A percentile compares a stretch with the other conserved stretches of the same genome.
These are phyloP conservation scores for Teunomyces barrocoloradensis DNA, from an alignment of 805 yeast genomes.

Conservation along the genomic window DNA sequence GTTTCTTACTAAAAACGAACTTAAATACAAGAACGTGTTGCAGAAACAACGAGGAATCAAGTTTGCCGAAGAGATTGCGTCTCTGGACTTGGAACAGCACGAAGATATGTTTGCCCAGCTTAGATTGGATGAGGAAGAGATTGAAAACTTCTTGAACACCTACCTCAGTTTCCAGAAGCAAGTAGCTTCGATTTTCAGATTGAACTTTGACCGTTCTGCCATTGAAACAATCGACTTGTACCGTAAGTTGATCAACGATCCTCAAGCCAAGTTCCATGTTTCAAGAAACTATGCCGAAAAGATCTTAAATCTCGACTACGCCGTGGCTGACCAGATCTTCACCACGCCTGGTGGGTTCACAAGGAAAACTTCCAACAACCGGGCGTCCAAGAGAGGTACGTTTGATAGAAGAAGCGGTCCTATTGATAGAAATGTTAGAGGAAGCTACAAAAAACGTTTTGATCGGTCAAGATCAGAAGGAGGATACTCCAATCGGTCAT, in stretches of 20 bases:
- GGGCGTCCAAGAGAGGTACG: constrained; percentile 8
- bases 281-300: constrained; percentile 8
- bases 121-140: constrained; percentile 17
- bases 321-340: constrained; percentile 15
- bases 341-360: constrained; percentile 27
- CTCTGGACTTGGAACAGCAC: constrained; percentile 36
- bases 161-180: constrained; percentile 29
- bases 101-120: constrained; percentile 18
- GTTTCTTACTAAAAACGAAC: constrained; percentile 56
- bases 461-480: too few relatives aligned
- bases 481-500: background rate
- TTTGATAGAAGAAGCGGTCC: constrained; percentile 1
- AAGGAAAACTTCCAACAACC: constrained; percentile 9
- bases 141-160: constrained; percentile 23
- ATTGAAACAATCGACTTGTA: constrained; percentile 30
- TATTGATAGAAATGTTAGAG: too few relatives aligned
- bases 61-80: constrained; percentile 44
- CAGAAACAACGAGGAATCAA: constrained; percentile 49
- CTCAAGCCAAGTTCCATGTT: constrained; percentile 14
- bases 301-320: constrained; percentile 5
- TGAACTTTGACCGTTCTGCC: constrained; percentile 23
- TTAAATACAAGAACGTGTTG: constrained; percentile 51
- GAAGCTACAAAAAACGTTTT: too few relatives aligned
- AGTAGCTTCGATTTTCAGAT: constrained; percentile 18
- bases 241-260: constrained; percentile 18